Base-by-base conservation (phyloP, 2,329 filamentous ascomycete species). In the Gaeumannomyces tritici region DNA sequence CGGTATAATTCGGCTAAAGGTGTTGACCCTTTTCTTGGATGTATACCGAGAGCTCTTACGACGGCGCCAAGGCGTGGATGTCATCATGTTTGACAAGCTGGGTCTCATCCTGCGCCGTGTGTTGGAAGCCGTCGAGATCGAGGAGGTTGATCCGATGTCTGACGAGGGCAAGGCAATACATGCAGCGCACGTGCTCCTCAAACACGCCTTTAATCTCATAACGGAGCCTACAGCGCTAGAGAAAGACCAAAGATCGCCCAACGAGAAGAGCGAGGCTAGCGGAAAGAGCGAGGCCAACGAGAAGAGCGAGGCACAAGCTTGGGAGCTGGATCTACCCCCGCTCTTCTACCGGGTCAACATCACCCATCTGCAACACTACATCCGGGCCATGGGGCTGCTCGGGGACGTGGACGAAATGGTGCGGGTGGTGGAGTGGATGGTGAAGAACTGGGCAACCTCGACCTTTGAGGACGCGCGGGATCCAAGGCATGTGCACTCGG, bases 351-450 rank as follows among this genome's bases (percentile, higher is more conserved):
- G 76, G 15, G 74, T 86, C 13, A 71, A 72, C 12, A 79, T 81
- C 8, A 73, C 73, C 26, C 72, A 79, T 51, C 69, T 85, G 1
- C 83, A 89, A 67, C 75, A 77, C 2, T 89, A 89, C 69, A 79
- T 91, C 70, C 80, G 86, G 58, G 79, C 83, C 1, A 75, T 91
- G 27, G 88, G 83, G 1, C 79, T 82, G 61, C 72, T 85, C n/a
- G 81, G 80, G 47, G 84, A 90, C 66, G 77, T 78, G 59, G 74
- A 80, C 2, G 84, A 81, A 60, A 83, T 91, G 70, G 77, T 81
- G 6, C 75, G 74, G 4, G 73, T 87, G 6, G 73, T 88, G 18
- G 71, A 74, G 33, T 92, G 87, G 86, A 81, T 88, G 66, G 72
- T 82, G n/a, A 26, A 2, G 12, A 51, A 54, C 27, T 42, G 59